Evolutionary conservation across 495 filamentous ascomycete species (phyloP).

Genomic region (Penicillium flavigenum): DNA sequence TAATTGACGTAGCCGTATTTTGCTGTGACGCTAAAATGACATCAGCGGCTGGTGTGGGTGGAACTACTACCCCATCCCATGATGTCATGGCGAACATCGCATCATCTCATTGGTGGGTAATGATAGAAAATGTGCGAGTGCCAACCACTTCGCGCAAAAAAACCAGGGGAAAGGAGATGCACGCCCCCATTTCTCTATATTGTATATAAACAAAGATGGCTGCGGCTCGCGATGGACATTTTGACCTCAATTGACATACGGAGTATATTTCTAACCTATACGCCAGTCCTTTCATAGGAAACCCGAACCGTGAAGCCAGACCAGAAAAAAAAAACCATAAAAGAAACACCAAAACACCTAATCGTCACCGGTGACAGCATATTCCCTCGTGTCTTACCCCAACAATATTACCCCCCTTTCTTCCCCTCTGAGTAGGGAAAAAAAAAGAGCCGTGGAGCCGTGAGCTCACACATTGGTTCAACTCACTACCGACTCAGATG

Average conservation of each 20-base stretch:
- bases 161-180: constrained; percentile 11
- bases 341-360: neutral
- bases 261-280: neutral
- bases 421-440: neutral
- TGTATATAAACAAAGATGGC: constrained; percentile 23
- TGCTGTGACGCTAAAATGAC: constrained; percentile 17
- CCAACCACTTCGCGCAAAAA: constrained; percentile 22
- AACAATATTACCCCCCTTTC: constrained; percentile 6
- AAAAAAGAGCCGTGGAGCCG: constrained; percentile 7
- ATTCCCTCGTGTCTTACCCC: constrained; percentile 19
- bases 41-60: constrained; percentile 26
- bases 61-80: constrained; percentile 16
- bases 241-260: neutral
- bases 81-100: constrained; percentile 24
- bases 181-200: constrained; percentile 18
- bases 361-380: constrained; percentile 37
- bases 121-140: constrained; percentile 2
- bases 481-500: constrained; percentile 12
- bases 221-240: neutral
- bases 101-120: constrained; percentile 17
- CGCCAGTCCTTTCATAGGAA: neutral
- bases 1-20: constrained; percentile 2
- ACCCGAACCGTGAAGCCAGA: neutral
- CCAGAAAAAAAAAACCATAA: constrained; percentile 1
- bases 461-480: constrained; percentile 6